A percentile compares a stretch with the other conserved stretches of the same genome.
These are phyloP conservation scores for Trametes sp. DNA, from an alignment of 1,284 basidiomycete species.

Conservation along the genomic window DNA sequence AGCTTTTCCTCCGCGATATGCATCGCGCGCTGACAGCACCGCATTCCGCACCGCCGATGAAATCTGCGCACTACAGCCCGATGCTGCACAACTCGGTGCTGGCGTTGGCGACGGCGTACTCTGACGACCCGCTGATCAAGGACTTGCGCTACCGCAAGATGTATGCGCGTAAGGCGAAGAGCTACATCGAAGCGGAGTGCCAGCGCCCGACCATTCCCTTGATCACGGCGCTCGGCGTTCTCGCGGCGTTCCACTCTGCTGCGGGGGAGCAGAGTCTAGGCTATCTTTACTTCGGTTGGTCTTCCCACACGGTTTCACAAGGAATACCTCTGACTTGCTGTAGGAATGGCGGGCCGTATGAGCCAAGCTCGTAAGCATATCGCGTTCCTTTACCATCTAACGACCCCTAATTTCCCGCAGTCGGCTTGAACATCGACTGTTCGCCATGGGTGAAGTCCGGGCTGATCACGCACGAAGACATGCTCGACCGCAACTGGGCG, in stretches of 20 bases:
- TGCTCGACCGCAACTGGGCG: conserved; percentile 63
- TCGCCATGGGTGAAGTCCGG: conserved; percentile 61
- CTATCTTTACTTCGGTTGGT: conserved; percentile 64
- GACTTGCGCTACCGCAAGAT: conserved; percentile 52
- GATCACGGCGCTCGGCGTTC: conserved; percentile 62
- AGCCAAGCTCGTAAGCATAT: conserved; percentile 48
- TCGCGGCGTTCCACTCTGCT: conserved; percentile 65
- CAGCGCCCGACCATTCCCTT: conserved; percentile 64
- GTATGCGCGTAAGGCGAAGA: conserved; percentile 63
- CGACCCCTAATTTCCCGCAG: conserved; percentile 38
- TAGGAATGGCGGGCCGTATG: conserved; percentile 62
- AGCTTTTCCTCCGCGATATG: conserved; percentile 69
- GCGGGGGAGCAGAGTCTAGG: conserved; percentile 63
- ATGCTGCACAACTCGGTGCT: conserved; percentile 76
- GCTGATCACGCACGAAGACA: conserved; percentile 56
- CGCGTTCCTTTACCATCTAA: neutral
- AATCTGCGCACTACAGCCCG: conserved; percentile 70
- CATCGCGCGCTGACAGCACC: conserved; percentile 56
- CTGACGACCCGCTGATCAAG: conserved; percentile 60
- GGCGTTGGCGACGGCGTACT: conserved; percentile 64
- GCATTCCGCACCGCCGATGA: conserved; percentile 50
- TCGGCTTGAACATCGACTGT: conserved; percentile 65
- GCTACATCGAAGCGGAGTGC: conserved; percentile 63
- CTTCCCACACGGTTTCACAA: neutral
- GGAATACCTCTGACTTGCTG: conserved; percentile 10